phyloP scores from a whole-genome alignment of 495 filamentous ascomycete species.

The Xylaria cubensis region DNA sequence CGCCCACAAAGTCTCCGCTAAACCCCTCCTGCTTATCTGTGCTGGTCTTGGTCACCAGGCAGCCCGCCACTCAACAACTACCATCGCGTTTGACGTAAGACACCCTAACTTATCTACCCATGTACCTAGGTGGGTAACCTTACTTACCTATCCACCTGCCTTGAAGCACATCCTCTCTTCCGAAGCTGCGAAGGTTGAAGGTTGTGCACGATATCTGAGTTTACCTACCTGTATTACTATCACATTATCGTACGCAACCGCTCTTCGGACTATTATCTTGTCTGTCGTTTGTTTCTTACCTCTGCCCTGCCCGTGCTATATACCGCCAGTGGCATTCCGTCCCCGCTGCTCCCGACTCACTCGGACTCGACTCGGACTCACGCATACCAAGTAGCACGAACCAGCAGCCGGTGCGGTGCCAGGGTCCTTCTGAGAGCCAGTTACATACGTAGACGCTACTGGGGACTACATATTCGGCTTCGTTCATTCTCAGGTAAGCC shows the following conservation, averaged over 20 bases:
- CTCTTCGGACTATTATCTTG: not conserved
- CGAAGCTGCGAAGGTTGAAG: not conserved
- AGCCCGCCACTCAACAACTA: conserved; percentile 1
- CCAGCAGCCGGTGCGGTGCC: not conserved
- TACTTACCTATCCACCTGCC: not conserved
- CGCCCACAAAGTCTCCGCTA: not conserved
- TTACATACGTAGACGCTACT: not conserved
- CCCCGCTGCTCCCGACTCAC: not conserved
- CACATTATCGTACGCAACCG: not conserved
- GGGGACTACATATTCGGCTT: not conserved
- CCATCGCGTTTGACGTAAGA: conserved; percentile 12
- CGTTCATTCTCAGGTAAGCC: not conserved
- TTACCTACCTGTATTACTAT: not conserved
- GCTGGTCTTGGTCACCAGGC: conserved; percentile 16
- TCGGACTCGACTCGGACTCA: not conserved
- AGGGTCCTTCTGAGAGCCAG: not conserved
- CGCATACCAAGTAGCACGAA: not conserved
- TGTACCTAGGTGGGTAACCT: not conserved
- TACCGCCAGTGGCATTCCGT: not conserved
- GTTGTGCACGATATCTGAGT: not conserved
- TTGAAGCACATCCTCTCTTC: not conserved
- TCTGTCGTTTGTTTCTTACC: not conserved
- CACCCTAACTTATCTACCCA: not conserved
- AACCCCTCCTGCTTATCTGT: conserved; percentile 23
- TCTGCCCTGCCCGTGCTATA: not conserved